Conservation (phyloP, 2,329 filamentous ascomycete species). For the Xylaria sp. region DNA sequence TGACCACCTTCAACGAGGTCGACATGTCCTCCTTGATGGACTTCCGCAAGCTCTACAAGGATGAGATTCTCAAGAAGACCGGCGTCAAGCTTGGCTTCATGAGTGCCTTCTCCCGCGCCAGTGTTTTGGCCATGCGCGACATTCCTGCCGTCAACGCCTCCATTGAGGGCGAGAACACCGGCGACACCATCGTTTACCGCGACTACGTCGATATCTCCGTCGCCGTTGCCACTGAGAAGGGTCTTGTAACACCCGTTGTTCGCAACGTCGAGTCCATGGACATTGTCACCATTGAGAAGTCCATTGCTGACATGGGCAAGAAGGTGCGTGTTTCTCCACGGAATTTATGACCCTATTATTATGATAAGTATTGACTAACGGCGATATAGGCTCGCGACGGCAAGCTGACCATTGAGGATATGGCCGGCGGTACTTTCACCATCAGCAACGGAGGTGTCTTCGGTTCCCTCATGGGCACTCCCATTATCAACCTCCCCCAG, state of each 20-base stretch:
- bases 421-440: slow-evolving; percentile 97
- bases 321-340: slow-evolving; percentile 56
- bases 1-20: slow-evolving; percentile 98
- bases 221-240: slow-evolving; percentile 95
- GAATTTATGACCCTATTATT: not conserved
- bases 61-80: slow-evolving; percentile 90
- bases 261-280: slow-evolving; percentile 88
- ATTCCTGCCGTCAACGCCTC: slow-evolving; percentile 94
- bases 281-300: slow-evolving; percentile 80
- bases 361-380: slow-evolving; percentile 3
- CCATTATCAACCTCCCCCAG: slow-evolving; percentile 96
- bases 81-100: slow-evolving; percentile 99
- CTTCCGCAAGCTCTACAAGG: slow-evolving; percentile 95
- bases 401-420: slow-evolving; percentile 97
- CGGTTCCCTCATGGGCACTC: slow-evolving; percentile 93
- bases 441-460: slow-evolving; percentile 98
- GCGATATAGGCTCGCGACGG: slow-evolving; percentile 73
- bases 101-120: slow-evolving; percentile 91
- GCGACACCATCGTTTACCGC: slow-evolving; percentile 95
- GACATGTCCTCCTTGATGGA: slow-evolving; percentile 98
- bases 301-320: slow-evolving; percentile 90
- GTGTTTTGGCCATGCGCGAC: slow-evolving; percentile 86
- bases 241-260: slow-evolving; percentile 91
- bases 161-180: slow-evolving; percentile 90
- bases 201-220: slow-evolving; percentile 98